A percentile compares a stretch with the other conserved stretches of the same genome.
These are phyloP conservation scores for Cinnamomum chago DNA, from an alignment of 164 flowering plant genomes.

Conservation along the genomic window DNA sequence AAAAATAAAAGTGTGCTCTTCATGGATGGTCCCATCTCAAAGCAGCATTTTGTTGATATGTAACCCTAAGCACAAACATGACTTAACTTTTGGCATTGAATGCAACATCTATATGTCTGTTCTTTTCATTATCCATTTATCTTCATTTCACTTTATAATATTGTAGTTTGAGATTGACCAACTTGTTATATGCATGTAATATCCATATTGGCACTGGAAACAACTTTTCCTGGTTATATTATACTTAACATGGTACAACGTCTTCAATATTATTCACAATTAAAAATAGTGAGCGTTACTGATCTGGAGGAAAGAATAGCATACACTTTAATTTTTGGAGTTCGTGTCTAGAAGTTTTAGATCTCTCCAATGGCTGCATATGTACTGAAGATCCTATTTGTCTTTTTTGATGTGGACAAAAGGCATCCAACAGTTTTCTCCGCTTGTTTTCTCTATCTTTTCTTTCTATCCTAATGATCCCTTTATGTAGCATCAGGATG, in stretches of 20 bases:
- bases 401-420: too few species aligned
- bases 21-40: background rate
- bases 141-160: too few species aligned
- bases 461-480: too few species aligned
- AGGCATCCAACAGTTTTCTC: too few species aligned
- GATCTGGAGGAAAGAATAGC: background rate
- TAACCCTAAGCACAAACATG: background rate
- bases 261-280: background rate
- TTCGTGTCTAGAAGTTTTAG: background rate
- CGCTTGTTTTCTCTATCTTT: too few species aligned
- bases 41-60: background rate
- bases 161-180: background rate
- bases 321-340: background rate
- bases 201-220: background rate
- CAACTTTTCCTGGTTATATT: background rate
- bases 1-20: background rate
- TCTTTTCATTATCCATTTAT: too few species aligned
- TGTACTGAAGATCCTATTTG: background rate
- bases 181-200: too few species aligned
- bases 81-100: background rate
- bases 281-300: too few species aligned
- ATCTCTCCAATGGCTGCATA: background rate
- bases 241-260: background rate
- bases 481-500: too few species aligned
- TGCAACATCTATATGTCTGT: background rate